These are phyloP conservation scores for Aspergillus sojae DNA, from an alignment of 2,329 filamentous ascomycete genomes.

Conservation along the genomic window DNA sequence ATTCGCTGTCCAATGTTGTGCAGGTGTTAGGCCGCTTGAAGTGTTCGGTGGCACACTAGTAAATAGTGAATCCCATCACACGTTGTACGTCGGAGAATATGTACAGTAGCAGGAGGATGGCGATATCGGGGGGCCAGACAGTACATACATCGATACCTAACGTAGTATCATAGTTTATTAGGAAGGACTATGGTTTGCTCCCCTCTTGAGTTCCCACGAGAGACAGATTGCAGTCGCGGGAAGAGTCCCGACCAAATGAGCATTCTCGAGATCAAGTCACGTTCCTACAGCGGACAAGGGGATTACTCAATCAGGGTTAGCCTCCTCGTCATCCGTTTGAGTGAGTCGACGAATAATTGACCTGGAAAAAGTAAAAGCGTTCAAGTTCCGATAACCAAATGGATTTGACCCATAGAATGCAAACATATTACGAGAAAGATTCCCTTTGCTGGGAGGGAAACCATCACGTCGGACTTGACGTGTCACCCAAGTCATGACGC, in stretches of 20 bases:
- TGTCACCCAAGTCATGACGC: no score
- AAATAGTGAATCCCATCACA: background rate
- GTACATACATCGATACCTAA: background rate
- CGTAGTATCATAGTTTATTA: background rate
- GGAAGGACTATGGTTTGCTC: background rate
- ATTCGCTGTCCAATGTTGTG: background rate
- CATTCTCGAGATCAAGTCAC: background rate
- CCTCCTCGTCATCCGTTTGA: background rate
- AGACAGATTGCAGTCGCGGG: no score
- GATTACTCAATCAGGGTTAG: constrained; percentile 2
- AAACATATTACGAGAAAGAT: background rate
- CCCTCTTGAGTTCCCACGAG: background rate
- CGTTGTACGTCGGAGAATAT: constrained; percentile 3
- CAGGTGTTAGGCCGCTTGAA: background rate
- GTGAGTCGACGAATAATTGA: background rate
- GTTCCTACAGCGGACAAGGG: constrained; percentile 5
- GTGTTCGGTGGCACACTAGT: constrained; percentile 4
- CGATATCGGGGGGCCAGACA: background rate
- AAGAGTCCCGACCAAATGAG: background rate
- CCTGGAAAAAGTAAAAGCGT: background rate
- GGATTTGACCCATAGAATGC: no score
- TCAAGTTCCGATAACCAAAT: background rate
- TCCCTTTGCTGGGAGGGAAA: background rate
- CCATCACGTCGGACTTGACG: no score
- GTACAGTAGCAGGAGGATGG: background rate